phyloP scores from a whole-genome alignment of 1,284 basidiomycete species.

The Irpex rosettiformis region DNA sequence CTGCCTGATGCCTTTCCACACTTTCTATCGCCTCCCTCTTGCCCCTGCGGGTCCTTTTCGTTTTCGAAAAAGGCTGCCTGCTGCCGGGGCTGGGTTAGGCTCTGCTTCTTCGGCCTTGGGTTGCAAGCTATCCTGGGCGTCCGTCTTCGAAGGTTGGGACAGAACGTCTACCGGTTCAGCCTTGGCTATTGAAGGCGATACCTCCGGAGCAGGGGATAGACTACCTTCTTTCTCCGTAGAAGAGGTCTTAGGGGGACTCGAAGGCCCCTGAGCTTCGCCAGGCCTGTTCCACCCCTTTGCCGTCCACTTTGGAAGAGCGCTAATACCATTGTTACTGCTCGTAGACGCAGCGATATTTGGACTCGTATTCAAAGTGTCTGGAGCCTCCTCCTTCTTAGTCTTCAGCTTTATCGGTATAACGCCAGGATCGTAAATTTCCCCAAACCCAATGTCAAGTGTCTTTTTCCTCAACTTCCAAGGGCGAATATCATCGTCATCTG shows the following conservation, averaged over 20 bases:
- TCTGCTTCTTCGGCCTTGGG: conserved; percentile 18
- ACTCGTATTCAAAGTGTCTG: not conserved
- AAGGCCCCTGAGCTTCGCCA: conserved; percentile 16
- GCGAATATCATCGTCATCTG: conserved; percentile 54
- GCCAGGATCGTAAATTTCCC: conserved; percentile 71
- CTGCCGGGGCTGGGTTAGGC: conserved; percentile 17
- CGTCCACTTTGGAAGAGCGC: conserved; percentile 32
- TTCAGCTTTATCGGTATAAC: conserved; percentile 60
- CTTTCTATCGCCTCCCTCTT: not conserved
- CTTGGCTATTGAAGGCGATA: not conserved
- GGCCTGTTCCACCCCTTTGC: conserved; percentile 37
- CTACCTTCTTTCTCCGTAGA: not conserved
- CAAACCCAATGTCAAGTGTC: conserved; percentile 50
- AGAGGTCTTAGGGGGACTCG: not conserved
- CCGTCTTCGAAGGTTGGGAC: not conserved
- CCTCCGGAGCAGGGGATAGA: not conserved
- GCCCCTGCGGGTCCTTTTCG: conserved; percentile 35
- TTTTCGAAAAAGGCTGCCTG: conserved; percentile 40
- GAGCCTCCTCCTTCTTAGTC: conserved; percentile 42
- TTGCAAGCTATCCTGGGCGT: conserved; percentile 7
- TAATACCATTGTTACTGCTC: conserved; percentile 16
- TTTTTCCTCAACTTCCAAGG: conserved; percentile 67
- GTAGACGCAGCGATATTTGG: not conserved
- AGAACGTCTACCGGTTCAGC: not conserved
- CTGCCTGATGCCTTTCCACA: not conserved